A percentile compares a stretch with the other conserved stretches of the same genome.
phyloP scores from a whole-genome alignment of 768 basidiomycete species.

The Boletus sp. region DNA sequence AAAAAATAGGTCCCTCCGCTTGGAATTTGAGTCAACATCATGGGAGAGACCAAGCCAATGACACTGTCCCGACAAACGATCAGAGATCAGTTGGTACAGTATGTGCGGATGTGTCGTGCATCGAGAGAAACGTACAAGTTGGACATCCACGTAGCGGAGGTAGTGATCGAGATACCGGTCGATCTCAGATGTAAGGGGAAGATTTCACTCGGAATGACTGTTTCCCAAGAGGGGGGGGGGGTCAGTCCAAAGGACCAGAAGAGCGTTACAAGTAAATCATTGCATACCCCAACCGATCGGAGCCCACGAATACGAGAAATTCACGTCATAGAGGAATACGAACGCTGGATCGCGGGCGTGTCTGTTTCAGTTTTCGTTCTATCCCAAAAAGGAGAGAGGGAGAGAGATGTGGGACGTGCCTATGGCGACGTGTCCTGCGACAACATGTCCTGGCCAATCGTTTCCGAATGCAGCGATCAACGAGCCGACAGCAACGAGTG shows the following conservation, averaged over 20 bases:
- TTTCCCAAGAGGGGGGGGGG: constrained; percentile 4
- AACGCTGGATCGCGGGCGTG: constrained; percentile 28
- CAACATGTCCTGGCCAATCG: constrained; percentile 28
- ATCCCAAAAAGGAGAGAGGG: neutral
- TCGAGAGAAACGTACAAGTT: constrained; percentile 28
- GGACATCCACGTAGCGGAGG: constrained; percentile 41
- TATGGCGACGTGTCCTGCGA: constrained; percentile 28
- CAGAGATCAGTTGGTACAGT: neutral
- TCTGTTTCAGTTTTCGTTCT: constrained; percentile 8
- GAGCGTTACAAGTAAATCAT: neutral
- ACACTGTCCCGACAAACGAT: constrained; percentile 11
- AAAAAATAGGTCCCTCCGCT: constrained; percentile 28
- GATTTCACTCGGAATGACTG: constrained; percentile 39
- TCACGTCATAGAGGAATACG: constrained; percentile 38
- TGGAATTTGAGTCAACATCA: constrained; percentile 21
- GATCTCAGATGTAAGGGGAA: constrained; percentile 41
- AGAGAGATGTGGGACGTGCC: constrained; percentile 22
- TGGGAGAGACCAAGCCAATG: constrained; percentile 29
- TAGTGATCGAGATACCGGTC: constrained; percentile 40
- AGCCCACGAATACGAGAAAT: constrained; percentile 35
- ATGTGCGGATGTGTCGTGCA: neutral
- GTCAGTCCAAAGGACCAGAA: neutral
- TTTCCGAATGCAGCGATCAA: constrained; percentile 27
- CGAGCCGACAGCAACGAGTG: constrained; percentile 28
- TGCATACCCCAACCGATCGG: constrained; percentile 28